Percentiles rank a stretch among this genome's conserved stretches.
phyloP scores from a whole-genome alignment of 2,329 filamentous ascomycete species.

The Gliomastix tumulicola region DNA sequence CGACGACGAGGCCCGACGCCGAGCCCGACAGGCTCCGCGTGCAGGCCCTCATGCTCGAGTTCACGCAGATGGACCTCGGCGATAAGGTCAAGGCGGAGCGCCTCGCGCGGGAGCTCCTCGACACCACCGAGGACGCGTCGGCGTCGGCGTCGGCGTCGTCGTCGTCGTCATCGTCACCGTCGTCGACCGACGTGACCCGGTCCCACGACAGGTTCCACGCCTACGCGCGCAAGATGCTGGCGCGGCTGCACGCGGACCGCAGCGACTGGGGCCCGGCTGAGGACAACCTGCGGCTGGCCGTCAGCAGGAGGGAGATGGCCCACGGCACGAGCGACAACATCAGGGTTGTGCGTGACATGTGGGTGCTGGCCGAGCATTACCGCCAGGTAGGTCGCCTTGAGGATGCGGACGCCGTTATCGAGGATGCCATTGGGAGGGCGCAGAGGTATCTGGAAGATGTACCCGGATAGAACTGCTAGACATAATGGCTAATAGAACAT shows the following conservation, averaged over 20 bases:
- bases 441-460: slow-evolving; percentile 17
- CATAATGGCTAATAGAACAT: too few species aligned
- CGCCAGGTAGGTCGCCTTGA: slow-evolving; percentile 18
- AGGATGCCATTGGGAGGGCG: slow-evolving; percentile 23
- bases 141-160: too few species aligned
- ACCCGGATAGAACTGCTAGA: slow-evolving; percentile 11
- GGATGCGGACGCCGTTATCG: slow-evolving; percentile 16
- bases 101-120: slow-evolving; percentile 18
- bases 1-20: slow-evolving; percentile 5
- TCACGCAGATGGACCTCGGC: slow-evolving; percentile 28
- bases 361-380: slow-evolving; percentile 26
- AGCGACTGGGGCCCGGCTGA: slow-evolving; percentile 23
- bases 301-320: slow-evolving; percentile 24
- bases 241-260: slow-evolving; percentile 21
- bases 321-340: slow-evolving; percentile 24
- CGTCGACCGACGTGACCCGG: slow-evolving; percentile 11
- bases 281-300: slow-evolving; percentile 21
- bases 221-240: slow-evolving; percentile 29
- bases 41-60: slow-evolving; percentile 24
- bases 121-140: slow-evolving; percentile 13
- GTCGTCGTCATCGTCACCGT: too few species aligned
- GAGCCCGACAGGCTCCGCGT: slow-evolving; percentile 18
- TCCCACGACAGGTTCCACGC: slow-evolving; percentile 26
- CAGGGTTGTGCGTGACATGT: slow-evolving; percentile 28
- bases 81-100: slow-evolving; percentile 20